These are phyloP conservation scores for Acanthamoeba royreba DNA, from an alignment of 208 protist genomes.

Conservation along the genomic window DNA sequence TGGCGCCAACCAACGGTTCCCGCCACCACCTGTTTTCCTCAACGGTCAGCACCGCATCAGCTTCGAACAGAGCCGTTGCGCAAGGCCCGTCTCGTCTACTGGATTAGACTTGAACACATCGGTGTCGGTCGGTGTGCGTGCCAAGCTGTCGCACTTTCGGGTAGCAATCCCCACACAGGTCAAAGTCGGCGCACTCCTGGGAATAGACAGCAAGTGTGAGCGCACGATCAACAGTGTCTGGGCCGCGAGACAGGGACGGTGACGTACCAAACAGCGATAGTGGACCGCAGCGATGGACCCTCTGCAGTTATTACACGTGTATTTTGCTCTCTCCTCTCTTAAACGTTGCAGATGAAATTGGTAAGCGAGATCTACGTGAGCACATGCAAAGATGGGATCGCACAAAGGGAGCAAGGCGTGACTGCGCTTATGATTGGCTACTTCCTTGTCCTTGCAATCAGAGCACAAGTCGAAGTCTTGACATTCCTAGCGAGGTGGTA, in stretches of 20 bases:
- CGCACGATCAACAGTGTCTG: not conserved
- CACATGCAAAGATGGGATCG: not conserved
- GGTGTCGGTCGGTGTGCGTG: not conserved
- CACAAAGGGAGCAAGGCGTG: not conserved
- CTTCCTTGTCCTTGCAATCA: not conserved
- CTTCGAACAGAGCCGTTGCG: too few relatives aligned
- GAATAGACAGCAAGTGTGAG: not conserved
- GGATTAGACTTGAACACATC: too few relatives aligned
- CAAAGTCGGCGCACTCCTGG: conserved; percentile 1
- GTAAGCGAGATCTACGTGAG: not conserved
- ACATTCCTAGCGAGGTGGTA: not conserved
- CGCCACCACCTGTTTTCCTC: not conserved
- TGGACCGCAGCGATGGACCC: not conserved
- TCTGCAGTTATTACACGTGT: not conserved
- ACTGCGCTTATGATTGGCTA: not conserved
- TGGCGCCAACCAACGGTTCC: not conserved
- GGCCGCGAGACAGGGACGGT: too few relatives aligned
- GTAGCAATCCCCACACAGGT: not conserved
- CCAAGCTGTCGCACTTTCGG: not conserved
- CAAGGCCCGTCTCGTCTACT: too few relatives aligned
- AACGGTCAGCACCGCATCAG: not conserved
- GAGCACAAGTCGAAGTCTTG: not conserved
- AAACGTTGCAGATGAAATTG: not conserved
- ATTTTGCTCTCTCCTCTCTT: not conserved
- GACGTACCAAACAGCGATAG: not conserved